phyloP scores from a whole-genome alignment of 2,329 filamentous ascomycete species.

The Arthroderma uncinatum region DNA sequence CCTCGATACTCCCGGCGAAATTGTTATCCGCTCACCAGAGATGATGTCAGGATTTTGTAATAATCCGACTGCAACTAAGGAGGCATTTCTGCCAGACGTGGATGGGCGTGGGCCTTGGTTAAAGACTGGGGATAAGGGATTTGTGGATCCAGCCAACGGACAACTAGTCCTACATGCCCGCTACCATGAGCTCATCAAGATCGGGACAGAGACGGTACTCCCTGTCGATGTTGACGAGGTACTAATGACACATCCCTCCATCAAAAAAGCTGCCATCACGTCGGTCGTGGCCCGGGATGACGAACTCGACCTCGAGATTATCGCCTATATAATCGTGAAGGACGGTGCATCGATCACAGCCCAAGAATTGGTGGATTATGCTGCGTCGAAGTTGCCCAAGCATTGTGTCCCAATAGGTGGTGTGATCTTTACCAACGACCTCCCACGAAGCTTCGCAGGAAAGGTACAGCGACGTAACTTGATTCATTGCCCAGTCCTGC shows the following conservation, averaged over 20 bases:
- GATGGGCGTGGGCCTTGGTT: neutral
- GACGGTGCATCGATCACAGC: neutral
- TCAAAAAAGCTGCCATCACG: neutral
- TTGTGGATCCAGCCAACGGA: neutral
- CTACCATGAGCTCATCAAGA: neutral
- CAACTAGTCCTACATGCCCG: neutral
- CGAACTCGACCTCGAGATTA: neutral
- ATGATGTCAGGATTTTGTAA: conserved; percentile 1
- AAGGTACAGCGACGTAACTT: neutral
- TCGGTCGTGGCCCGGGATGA: neutral
- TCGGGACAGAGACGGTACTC: neutral
- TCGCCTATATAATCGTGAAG: neutral
- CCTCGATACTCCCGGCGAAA: neutral
- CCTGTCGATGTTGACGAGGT: neutral
- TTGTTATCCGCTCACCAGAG: neutral
- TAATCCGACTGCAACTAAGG: neutral
- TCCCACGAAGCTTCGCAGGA: neutral
- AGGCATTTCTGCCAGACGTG: neutral
- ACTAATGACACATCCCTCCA: neutral
- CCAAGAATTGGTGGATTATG: neutral
- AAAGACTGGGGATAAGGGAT: neutral
- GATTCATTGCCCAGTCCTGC: neutral
- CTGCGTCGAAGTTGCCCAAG: neutral
- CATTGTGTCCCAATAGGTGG: neutral
- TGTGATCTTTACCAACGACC: neutral